A percentile compares a stretch with the other conserved stretches of the same genome.
phyloP scores from a whole-genome alignment of 1,139 yeast genomes.

The Nakaseomyces nivariensis region DNA sequence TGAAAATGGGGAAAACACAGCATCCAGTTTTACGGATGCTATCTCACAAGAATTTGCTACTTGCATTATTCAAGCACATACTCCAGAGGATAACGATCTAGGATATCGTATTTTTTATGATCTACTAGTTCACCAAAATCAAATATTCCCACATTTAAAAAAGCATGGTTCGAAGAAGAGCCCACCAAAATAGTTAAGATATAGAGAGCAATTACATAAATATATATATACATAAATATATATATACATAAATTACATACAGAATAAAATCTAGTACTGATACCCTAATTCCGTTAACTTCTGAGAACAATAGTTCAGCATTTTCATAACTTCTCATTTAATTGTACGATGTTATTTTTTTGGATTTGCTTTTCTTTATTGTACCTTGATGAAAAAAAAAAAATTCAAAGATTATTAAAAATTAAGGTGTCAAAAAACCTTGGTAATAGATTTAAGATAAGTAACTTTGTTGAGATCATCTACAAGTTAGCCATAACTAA shows the following conservation, averaged over 20 bases:
- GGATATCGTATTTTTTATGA: slow-evolving; percentile 53
- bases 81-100: slow-evolving; percentile 48
- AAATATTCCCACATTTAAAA: slow-evolving; percentile 44
- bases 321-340: no score
- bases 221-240: background rate
- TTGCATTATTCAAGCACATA: slow-evolving; percentile 39
- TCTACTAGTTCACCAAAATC: slow-evolving; percentile 48
- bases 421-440: no score
- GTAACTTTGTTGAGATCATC: no score
- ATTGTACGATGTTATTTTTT: no score
- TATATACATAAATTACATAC: background rate
- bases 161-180: slow-evolving; percentile 16
- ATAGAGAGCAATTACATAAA: background rate
- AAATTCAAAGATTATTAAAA: no score
- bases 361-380: no score
- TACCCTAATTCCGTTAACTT: no score
- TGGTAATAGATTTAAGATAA: no score
- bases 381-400: no score
- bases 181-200: slow-evolving; percentile 1
- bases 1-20: slow-evolving; percentile 28
- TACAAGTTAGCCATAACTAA: no score
- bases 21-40: slow-evolving; percentile 37
- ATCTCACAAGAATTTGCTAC: slow-evolving; percentile 60
- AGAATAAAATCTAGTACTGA: background rate
- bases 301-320: no score